Base-by-base conservation (phyloP, 805 yeast species). In the Zygoascus bituminiphila region DNA sequence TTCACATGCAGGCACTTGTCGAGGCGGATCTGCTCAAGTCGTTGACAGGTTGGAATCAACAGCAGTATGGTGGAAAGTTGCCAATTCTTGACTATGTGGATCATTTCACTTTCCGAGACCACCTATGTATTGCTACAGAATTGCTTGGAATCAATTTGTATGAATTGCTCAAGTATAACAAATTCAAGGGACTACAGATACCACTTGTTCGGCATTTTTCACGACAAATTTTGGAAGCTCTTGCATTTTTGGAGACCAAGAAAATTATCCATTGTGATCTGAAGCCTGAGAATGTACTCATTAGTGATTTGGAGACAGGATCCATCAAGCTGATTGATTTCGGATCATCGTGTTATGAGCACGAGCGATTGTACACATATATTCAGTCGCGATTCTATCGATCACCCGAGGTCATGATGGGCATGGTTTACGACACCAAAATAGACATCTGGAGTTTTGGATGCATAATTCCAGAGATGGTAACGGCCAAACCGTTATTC, bases 361-460 rank as follows among this genome's bases (percentile, higher is more conserved):
- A 79, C 54, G 89, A 84, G 63, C 86, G 93, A n/a, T 82, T 94
- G 1, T 96, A 89, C 54, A 84, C 96, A 45, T 93, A 93, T 63
- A 93, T 93, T 50, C 95, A 97, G 66, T 88, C 96, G 21, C 79
- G 98, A 59, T 93, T 88, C 66, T 89, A 89, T 67, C 77, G 97
- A 57, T 95, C 98, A 1, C 99, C 99, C 0, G 99, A 93, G 66
- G 75, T 93, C 51, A 85, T 93, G 61, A 81, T 93, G 48, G 98
- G 98, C 1, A 79, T 89, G 51, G 76, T 82, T 35, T 93, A 93
- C 65, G 79, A 94, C 3, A 82, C 94, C 2, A 86, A 88, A 61
- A 91, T 93, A 51, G 99, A 93, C 65, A 84, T 89, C 59, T 93
- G 99, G 99, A 96, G 97, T 15, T 72, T 91, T 51, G 99, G 98